Base-by-base conservation (phyloP, 2,329 filamentous ascomycete genomes). In the Alternaria longipes region DNA sequence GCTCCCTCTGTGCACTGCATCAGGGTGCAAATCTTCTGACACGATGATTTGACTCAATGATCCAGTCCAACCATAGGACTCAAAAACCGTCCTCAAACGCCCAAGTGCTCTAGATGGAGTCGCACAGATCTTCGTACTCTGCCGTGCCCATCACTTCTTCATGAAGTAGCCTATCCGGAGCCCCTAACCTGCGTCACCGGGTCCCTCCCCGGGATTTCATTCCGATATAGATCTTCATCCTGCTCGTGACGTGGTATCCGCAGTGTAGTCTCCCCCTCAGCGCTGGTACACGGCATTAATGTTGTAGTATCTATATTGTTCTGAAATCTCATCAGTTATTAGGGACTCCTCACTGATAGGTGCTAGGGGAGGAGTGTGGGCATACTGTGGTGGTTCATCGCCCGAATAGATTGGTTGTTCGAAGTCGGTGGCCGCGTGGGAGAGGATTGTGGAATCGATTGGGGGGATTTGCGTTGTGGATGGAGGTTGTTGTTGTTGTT, bases 271-370 rank as follows among this genome's bases (percentile, higher is more conserved):
- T 18, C 40, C 3, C 14, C 32, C 32, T 26, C 11, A 69, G 56
- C 54, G 55, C 54, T 75, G 68, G 40, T 73, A 72, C 2, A 60
- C 28, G 14, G 58, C 57, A 44, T 68, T 26, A 59, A 68, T 54
- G 57, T 72, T 72, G 65, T 74, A 73, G 55, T 63, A 65, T 54
- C 66, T 71, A 66, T 67, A 70, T 59, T 72, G 71, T 54, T 68
- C 74, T 74, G 73, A 68, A 22, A 71, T 61, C 47, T 73, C 72
- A 68, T 77, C 68, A 76, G 73, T 71, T 45, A 63, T 59, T 63
- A 59, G 30, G 26, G 57, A 56, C 38, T 70, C 69, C 36, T 41
- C 40, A 41, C 47, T 50, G 11, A 50, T 59, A 34, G 24, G 32
- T 20, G 18, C 12, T 14, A 8, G 22, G 8, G 32, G 32, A 30